phyloP scores from a whole-genome alignment of 371 early-diverging fungal genomes.

The Mucor mucedo region DNA sequence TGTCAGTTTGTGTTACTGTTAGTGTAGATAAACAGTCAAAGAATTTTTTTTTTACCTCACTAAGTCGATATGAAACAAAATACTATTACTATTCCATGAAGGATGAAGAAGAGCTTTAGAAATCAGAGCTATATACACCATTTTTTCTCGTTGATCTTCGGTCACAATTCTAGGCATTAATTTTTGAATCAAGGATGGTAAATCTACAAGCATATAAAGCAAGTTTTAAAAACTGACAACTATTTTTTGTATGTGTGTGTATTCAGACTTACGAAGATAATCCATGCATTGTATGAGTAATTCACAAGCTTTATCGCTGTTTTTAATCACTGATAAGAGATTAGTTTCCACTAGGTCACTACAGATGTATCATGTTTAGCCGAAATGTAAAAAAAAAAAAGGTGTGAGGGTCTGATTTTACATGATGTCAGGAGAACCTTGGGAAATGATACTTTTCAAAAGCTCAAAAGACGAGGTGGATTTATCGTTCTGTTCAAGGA shows the following conservation, averaged over 20 bases:
- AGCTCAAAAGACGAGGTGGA: neutral
- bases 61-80: conserved; percentile 12
- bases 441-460: neutral
- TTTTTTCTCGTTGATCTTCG: conserved; percentile 9
- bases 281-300: conserved; percentile 22
- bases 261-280: conserved; percentile 6
- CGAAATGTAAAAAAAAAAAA: neutral
- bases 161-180: neutral
- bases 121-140: conserved; percentile 19
- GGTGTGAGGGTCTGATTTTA: neutral
- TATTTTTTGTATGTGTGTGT: neutral
- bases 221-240: neutral
- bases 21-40: too few species aligned
- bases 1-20: neutral
- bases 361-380: neutral
- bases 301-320: conserved; percentile 18
- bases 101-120: conserved; percentile 20
- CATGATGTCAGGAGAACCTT: conserved; percentile 1
- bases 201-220: conserved; percentile 1
- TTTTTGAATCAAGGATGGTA: conserved; percentile 8
- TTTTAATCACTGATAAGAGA: conserved; percentile 6
- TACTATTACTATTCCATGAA: conserved; percentile 8
- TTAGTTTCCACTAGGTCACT: conserved; percentile 6
- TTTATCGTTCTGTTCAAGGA: conserved; percentile 2
- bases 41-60: conserved; percentile 8